Evolutionary conservation across 257 asterid species (phyloP).

Genomic region (Catharanthus roseus): DNA sequence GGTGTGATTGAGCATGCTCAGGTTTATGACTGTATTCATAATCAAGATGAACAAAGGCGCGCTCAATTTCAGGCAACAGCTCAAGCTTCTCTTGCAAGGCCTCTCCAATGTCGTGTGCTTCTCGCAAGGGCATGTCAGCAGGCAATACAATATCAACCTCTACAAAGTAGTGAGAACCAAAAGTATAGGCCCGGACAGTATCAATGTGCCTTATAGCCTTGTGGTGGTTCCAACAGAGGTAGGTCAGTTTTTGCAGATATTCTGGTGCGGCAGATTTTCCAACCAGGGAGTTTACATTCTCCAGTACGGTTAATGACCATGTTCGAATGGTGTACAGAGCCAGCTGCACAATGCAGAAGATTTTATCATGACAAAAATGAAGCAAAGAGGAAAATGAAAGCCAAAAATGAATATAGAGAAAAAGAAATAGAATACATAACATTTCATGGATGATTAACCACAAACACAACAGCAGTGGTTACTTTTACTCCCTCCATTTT

Average conservation of each 20-base stretch:
- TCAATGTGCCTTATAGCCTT: conserved; percentile 47
- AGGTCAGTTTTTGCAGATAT: conserved; percentile 45
- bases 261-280: conserved; percentile 54
- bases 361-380: neutral
- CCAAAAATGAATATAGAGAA: neutral
- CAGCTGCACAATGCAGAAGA: conserved; percentile 26
- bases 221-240: conserved; percentile 58
- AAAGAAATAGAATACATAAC: neutral
- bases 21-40: conserved; percentile 29
- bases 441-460: neutral
- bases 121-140: conserved; percentile 41
- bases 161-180: conserved; percentile 49
- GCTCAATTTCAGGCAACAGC: conserved; percentile 28
- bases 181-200: conserved; percentile 49
- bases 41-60: conserved; percentile 32
- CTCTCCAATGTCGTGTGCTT: conserved; percentile 53
- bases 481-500: too few relatives aligned
- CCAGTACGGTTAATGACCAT: conserved; percentile 49
- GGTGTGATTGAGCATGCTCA: conserved; percentile 29
- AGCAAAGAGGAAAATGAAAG: neutral
- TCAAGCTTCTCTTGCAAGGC: conserved; percentile 53
- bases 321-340: conserved; percentile 50
- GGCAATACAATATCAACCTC: conserved; percentile 55
- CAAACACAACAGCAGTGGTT: neutral
- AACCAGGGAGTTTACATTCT: conserved; percentile 45